A percentile compares a stretch with the other conserved stretches of the same genome.
Conservation (phyloP, 352 stramenopile species). For the Sclerospora graminicola region DNA sequence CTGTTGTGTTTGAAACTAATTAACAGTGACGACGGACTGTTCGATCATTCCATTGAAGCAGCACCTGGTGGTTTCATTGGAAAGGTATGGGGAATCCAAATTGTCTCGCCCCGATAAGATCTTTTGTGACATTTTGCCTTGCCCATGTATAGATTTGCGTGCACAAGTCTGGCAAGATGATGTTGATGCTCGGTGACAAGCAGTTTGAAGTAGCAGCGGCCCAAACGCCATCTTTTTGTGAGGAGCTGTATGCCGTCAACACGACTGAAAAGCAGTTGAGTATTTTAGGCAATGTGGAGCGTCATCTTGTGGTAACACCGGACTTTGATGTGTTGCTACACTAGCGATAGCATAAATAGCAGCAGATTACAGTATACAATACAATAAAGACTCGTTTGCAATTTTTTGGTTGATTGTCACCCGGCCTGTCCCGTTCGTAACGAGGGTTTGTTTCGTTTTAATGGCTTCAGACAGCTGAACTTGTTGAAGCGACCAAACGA, state of each 20-base stretch:
- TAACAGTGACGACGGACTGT: conserved; percentile 45
- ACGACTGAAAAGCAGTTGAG: conserved; percentile 57
- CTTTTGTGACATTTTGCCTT: not conserved
- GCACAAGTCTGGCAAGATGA: conserved; percentile 76
- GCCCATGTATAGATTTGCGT: conserved; percentile 46
- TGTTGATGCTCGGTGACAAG: conserved; percentile 81
- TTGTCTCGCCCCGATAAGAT: not conserved
- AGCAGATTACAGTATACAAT: too few relatives aligned
- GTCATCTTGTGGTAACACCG: conserved; percentile 75
- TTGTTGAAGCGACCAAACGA: conserved; percentile 18
- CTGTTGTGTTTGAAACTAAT: conserved; percentile 1
- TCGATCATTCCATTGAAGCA: conserved; percentile 52
- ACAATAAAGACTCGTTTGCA: too few relatives aligned
- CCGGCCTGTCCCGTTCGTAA: conserved; percentile 2
- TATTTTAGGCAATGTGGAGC: conserved; percentile 62
- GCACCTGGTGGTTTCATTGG: conserved; percentile 72
- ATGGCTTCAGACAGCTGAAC: conserved; percentile 4
- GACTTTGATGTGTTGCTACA: conserved; percentile 77
- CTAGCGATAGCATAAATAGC: too few relatives aligned
- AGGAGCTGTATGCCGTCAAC: conserved; percentile 80
- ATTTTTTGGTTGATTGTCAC: too few relatives aligned
- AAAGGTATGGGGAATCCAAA: conserved; percentile 32
- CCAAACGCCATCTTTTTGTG: conserved; percentile 74
- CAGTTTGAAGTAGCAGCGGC: conserved; percentile 71
- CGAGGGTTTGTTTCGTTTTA: conserved; percentile 7